These are phyloP conservation scores for Stephania yunnanensis DNA, from an alignment of 164 flowering plant species.

Conservation along the genomic window DNA sequence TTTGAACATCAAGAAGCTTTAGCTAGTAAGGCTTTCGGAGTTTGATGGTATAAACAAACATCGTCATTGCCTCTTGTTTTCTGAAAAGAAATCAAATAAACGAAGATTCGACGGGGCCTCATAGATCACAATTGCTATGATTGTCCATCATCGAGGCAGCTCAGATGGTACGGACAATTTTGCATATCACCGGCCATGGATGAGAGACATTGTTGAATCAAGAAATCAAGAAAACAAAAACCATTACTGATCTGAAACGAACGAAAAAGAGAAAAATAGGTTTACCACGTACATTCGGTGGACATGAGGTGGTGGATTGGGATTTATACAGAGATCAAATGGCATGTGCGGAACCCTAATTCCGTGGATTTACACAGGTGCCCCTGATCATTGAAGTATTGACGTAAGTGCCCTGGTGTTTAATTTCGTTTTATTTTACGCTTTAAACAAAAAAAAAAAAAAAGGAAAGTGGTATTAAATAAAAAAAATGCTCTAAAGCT, in stretches of 20 bases:
- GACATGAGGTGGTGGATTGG: background rate
- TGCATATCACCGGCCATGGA: constrained; percentile 5
- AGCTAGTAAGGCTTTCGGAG: constrained; percentile 9
- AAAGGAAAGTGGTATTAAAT: no score
- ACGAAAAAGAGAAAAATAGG: background rate
- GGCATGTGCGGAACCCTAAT: background rate
- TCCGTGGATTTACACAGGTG: background rate
- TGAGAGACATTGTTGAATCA: background rate
- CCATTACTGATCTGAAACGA: background rate
- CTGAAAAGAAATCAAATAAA: background rate
- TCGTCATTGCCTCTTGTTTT: constrained; percentile 9
- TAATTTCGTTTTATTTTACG: no score
- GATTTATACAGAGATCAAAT: background rate
- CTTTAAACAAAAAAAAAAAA: no score
- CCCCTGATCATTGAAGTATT: background rate
- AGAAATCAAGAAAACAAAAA: background rate
- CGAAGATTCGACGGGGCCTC: constrained; percentile 3
- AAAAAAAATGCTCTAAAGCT: no score
- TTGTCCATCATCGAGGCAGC: constrained; percentile 1
- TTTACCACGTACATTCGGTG: background rate
- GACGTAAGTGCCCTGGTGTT: background rate
- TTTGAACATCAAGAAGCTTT: constrained; percentile 13
- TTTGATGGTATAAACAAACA: constrained; percentile 15
- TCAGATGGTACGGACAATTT: constrained; percentile 14
- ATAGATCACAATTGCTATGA: background rate